Conservation (phyloP, 345 rosid species). For the Eucalyptus sideroxylon region DNA sequence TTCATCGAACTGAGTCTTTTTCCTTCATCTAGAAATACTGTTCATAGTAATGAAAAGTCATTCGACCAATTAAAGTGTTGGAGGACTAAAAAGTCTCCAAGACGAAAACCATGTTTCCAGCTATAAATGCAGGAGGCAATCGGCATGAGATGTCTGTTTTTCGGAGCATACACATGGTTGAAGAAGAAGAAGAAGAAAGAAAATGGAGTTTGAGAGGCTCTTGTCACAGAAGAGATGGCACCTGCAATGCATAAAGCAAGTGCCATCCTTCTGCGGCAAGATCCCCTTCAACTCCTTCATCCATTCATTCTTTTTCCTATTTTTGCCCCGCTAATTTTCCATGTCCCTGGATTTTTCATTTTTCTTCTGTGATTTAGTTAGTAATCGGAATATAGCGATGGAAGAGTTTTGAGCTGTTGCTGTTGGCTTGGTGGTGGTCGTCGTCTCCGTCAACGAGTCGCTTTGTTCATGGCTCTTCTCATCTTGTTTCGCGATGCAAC, state of each 20-base stretch:
- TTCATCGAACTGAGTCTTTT: neutral
- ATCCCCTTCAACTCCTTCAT: neutral
- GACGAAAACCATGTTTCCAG: neutral
- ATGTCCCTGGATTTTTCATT: neutral
- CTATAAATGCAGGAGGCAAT: neutral
- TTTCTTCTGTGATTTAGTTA: neutral
- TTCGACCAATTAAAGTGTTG: neutral
- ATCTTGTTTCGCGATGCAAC: neutral
- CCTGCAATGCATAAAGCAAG: neutral
- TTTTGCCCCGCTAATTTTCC: neutral
- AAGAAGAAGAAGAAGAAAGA: neutral
- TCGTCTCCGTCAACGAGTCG: neutral
- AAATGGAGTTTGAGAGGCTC: neutral
- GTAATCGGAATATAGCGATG: neutral
- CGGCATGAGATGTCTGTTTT: neutral
- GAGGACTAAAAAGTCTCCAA: neutral
- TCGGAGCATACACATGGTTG: neutral
- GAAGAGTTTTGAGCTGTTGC: neutral
- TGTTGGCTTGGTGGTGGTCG: neutral
- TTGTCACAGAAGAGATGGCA: slow-evolving; percentile 11
- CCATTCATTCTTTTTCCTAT: neutral
- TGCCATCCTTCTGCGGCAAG: slow-evolving; percentile 35
- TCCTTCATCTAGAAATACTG: neutral
- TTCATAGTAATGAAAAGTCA: neutral
- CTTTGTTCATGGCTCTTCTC: neutral